Percentiles rank a stretch among this genome's conserved stretches.
phyloP scores from a whole-genome alignment of 768 basidiomycete species.

The Galerina sulciceps region DNA sequence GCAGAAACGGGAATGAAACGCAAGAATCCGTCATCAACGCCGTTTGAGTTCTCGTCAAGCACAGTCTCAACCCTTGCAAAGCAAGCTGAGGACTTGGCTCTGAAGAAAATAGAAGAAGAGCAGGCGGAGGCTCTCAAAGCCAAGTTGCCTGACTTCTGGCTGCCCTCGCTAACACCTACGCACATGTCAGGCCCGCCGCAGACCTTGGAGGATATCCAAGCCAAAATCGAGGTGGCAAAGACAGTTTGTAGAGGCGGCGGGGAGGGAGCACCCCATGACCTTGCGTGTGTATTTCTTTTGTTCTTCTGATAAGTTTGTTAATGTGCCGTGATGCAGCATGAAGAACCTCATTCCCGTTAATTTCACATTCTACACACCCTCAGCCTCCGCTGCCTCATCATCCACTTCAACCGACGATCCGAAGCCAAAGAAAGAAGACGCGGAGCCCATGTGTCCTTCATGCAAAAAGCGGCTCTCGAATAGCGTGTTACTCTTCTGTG shows the following conservation, averaged over 20 bases:
- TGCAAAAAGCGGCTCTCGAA: slow-evolving; percentile 89
- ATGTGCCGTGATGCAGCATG: slow-evolving; percentile 49
- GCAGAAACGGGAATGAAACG: slow-evolving; percentile 69
- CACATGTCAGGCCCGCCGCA: slow-evolving; percentile 61
- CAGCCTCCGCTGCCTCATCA: slow-evolving; percentile 41
- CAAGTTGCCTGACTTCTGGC: slow-evolving; percentile 97
- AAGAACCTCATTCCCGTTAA: slow-evolving; percentile 84
- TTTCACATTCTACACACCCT: slow-evolving; percentile 61
- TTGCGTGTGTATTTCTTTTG: slow-evolving; percentile 53
- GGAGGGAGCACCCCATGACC: slow-evolving; percentile 73
- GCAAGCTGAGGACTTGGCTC: slow-evolving; percentile 89
- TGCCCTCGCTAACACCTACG: slow-evolving; percentile 90
- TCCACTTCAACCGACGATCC: slow-evolving; percentile 39
- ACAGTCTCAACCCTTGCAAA: slow-evolving; percentile 71
- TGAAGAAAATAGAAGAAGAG: slow-evolving; percentile 81
- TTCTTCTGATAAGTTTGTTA: slow-evolving; percentile 2
- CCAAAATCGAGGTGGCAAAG: slow-evolving; percentile 60
- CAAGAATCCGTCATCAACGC: slow-evolving; percentile 41
- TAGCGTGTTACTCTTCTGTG: slow-evolving; percentile 70
- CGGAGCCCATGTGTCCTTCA: slow-evolving; percentile 79
- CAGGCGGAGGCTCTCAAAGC: slow-evolving; percentile 83
- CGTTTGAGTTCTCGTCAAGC: slow-evolving; percentile 76
- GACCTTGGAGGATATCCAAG: slow-evolving; percentile 68
- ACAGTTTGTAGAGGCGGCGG: slow-evolving; percentile 89
- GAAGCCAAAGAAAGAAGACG: slow-evolving; percentile 55